Base-by-base conservation (phyloP, 2,329 filamentous ascomycete genomes). In the Amauroascus verrucosus region DNA sequence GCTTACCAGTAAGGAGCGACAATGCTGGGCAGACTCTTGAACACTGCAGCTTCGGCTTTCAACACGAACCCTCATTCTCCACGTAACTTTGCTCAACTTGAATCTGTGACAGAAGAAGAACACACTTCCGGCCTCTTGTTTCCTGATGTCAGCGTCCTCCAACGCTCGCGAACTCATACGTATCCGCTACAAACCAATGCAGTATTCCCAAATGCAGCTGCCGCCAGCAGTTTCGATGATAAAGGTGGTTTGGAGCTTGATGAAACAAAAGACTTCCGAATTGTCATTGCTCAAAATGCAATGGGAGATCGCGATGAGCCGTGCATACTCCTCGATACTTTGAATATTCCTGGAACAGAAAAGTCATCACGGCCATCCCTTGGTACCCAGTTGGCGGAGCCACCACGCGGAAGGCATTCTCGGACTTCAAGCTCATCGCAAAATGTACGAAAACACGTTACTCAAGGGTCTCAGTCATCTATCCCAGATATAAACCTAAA, bases 91-190 rank as follows among this genome's bases (percentile, higher is more conserved):
- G 62, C 65, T 22, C 67, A 68, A 28, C 67, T 73, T 18, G 73
- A 75, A 58, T 75, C 73, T 22, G 70, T 73, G 22, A 75, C 72
- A 1, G 73, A 75, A 56, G 73, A 75, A 58, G 71, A 73, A 57
- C 72, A 75, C 58, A 75, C 72, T 4, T 72, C 72, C 44, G 70
- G 70, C 37, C 66, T 75, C 44, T 63, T 75, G 51, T 75, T 74
- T 57, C 73, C 73, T 32, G 72, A 74, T 61, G 66, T 67, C 38
- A 72, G 65, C 54, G 63, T 70, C 13, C 70, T 71, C 52, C 67
- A 69, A 53, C 68, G 65, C 33, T 72, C 70, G 41, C 65, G 68
- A 59, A 66, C 63, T 46, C 66, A 69, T 58, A 66, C 66, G n/a
- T 71, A 67, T 56, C 68, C 68, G 55, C 63, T 70, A 18, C 71